Evolutionary conservation across 1,284 basidiomycete genomes (phyloP).

Genomic region (Cryptococcus depauperatus): DNA sequence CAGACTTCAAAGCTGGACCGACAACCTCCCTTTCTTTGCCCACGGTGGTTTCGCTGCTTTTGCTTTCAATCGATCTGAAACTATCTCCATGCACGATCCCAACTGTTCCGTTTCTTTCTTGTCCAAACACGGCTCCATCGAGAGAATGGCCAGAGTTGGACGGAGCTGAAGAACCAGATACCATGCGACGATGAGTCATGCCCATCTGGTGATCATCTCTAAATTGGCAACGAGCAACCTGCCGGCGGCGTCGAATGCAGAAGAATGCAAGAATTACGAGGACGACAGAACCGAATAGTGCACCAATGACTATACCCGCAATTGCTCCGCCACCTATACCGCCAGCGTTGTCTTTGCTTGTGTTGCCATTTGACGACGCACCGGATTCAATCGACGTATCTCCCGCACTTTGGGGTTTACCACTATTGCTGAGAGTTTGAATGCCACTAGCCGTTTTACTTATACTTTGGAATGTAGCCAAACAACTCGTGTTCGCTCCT

Average conservation of each 20-base stretch:
- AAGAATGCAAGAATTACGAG: constrained; percentile 19
- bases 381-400: too few relatives aligned
- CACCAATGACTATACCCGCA: constrained; percentile 36
- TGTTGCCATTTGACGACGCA: too few relatives aligned
- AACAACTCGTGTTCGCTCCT: constrained; percentile 23
- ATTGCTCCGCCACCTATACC: constrained; percentile 30
- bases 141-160: constrained; percentile 6
- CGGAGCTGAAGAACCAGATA: constrained; percentile 5
- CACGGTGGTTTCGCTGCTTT: neutral
- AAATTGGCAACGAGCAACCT: neutral
- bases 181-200: constrained; percentile 8
- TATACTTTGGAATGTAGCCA: constrained; percentile 12
- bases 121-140: neutral
- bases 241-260: constrained; percentile 13
- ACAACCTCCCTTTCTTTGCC: neutral
- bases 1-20: too few relatives aligned
- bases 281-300: constrained; percentile 20
- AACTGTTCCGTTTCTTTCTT: neutral
- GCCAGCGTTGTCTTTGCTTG: constrained; percentile 5
- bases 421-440: constrained; percentile 1
- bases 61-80: constrained; percentile 4
- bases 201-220: neutral
- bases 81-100: neutral
- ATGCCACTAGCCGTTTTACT: constrained; percentile 3
- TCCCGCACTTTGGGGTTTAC: neutral